Conservation (phyloP, 139 green algal genomes). For the Zygnema circumcarinatum region DNA sequence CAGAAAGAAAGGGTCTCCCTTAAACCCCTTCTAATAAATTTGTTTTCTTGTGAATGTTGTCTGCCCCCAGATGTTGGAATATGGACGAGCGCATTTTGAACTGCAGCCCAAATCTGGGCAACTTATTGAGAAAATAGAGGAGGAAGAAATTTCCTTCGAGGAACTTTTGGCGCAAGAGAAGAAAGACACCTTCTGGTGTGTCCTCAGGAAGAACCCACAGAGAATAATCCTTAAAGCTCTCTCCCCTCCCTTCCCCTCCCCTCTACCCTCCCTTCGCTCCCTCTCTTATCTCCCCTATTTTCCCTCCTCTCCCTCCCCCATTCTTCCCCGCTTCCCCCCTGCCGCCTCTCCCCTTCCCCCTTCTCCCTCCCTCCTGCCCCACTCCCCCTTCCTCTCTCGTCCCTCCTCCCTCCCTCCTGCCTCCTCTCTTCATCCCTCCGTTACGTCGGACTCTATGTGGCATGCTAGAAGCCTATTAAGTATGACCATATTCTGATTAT, state of each 20-base stretch:
- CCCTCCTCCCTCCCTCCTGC: background rate
- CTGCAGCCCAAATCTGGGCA: background rate
- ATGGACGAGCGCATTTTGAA: background rate
- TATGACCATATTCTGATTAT: too few species aligned
- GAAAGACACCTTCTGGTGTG: background rate
- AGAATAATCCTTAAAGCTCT: background rate
- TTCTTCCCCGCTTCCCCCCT: background rate
- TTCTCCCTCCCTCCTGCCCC: background rate
- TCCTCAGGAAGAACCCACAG: too few species aligned
- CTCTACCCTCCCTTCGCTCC: background rate
- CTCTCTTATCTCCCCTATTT: background rate
- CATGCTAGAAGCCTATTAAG: too few species aligned
- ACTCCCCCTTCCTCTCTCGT: background rate
- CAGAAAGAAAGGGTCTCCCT: too few species aligned
- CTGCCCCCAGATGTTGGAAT: slow-evolving; percentile 6
- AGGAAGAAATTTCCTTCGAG: slow-evolving; percentile 10
- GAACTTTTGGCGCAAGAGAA: slow-evolving; percentile 7
- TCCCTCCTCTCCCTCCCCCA: background rate
- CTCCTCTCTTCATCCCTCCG: too few species aligned
- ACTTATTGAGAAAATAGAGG: background rate
- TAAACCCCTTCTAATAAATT: background rate
- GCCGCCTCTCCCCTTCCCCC: background rate
- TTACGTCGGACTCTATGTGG: too few species aligned
- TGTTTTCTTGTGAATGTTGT: background rate
- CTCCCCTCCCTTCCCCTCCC: background rate